A percentile compares a stretch with the other conserved stretches of the same genome.
phyloP scores from a whole-genome alignment of 139 green algal genomes.

The Edaphochlamys debaryana region DNA sequence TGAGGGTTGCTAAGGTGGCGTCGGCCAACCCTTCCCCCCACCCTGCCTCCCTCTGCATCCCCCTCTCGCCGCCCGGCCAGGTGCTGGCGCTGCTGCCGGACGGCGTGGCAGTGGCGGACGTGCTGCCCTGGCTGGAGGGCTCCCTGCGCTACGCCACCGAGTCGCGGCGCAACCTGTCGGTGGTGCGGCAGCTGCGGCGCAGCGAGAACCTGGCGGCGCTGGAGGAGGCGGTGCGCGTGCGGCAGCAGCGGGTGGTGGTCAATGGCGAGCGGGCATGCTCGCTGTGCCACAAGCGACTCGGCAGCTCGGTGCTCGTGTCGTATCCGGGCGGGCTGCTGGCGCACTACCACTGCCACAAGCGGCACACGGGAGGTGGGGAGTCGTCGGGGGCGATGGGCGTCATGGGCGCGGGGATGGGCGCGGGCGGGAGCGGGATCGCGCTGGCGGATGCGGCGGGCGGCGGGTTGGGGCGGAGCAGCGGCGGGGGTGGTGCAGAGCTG shows the following conservation, averaged over 20 bases:
- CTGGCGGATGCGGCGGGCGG: no score
- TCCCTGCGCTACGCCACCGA: constrained; percentile 67
- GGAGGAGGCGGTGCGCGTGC: constrained; percentile 62
- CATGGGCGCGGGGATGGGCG: not conserved
- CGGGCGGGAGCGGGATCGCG: not conserved
- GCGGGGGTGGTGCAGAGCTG: not conserved
- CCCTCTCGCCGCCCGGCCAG: constrained; percentile 55
- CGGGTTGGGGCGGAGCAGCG: no score
- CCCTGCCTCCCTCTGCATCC: constrained; percentile 29
- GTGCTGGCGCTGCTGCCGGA: constrained; percentile 73
- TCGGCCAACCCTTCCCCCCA: not conserved
- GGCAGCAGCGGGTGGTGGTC: constrained; percentile 68
- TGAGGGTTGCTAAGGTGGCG: no score
- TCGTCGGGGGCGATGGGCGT: not conserved
- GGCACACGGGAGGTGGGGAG: not conserved
- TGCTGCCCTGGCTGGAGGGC: constrained; percentile 77
- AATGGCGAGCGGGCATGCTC: constrained; percentile 80
- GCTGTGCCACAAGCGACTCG: constrained; percentile 89
- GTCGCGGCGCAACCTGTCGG: constrained; percentile 62
- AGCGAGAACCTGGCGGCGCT: constrained; percentile 70
- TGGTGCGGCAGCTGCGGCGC: constrained; percentile 70
- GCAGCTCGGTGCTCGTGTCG: constrained; percentile 77
- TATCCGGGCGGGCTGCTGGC: constrained; percentile 75
- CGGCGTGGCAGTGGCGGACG: constrained; percentile 55
- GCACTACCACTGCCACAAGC: constrained; percentile 84